Evolutionary conservation across 306 rosid genomes (phyloP).

Genomic region (Vigna hirtella): DNA sequence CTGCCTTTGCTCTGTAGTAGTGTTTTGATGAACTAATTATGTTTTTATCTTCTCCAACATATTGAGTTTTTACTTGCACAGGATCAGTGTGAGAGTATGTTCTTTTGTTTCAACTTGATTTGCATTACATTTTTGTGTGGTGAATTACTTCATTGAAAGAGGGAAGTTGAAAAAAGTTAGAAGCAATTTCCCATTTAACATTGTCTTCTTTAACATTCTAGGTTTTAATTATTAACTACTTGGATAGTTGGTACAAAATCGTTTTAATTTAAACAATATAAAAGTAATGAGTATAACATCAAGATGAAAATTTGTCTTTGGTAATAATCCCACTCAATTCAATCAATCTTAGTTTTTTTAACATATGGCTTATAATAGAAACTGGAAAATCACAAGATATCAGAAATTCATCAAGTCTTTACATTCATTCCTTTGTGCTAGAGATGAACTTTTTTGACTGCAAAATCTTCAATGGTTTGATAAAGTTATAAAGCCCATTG

Average conservation of each 20-base stretch:
- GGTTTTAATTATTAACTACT: neutral
- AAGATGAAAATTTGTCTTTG: neutral
- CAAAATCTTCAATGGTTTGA: constrained; percentile 5
- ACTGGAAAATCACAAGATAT: neutral
- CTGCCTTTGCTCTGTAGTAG: neutral
- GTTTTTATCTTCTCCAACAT: neutral
- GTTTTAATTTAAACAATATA: too few species aligned
- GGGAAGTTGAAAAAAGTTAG: neutral
- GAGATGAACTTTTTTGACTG: neutral
- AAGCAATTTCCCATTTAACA: neutral
- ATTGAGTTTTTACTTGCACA: neutral
- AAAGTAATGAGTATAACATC: neutral
- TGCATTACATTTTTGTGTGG: neutral
- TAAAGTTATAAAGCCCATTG: constrained; percentile 24
- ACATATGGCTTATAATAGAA: neutral
- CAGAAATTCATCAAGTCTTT: neutral
- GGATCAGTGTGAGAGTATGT: neutral
- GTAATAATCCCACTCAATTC: neutral
- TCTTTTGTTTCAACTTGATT: neutral
- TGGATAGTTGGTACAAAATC: too few species aligned
- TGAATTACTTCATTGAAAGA: constrained; percentile 18
- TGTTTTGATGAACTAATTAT: neutral
- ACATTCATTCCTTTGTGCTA: neutral
- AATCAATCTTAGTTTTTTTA: too few species aligned
- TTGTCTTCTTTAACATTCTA: neutral